A percentile compares a stretch with the other conserved stretches of the same genome.
phyloP scores from a whole-genome alignment of 2,329 filamentous ascomycete genomes.

The Scedosporium boydii region DNA sequence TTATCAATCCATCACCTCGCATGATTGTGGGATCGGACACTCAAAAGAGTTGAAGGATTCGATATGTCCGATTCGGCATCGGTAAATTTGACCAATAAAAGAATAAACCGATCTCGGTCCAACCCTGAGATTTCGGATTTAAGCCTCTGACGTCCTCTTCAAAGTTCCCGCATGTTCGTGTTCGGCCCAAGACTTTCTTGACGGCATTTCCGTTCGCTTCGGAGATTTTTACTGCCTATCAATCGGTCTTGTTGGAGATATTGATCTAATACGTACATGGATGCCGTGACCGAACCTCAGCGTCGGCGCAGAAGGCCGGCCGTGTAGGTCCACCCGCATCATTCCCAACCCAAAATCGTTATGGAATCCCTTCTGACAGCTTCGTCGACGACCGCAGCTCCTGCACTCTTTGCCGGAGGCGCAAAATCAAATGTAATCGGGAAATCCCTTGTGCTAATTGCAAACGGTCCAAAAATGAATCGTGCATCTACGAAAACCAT shows the following conservation, averaged over 20 bases:
- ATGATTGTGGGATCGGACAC: no score
- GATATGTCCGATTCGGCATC: neutral
- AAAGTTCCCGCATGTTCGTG: neutral
- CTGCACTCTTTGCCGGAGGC: constrained; percentile 30
- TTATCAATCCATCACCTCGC: no score
- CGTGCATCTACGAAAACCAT: neutral
- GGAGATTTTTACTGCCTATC: neutral
- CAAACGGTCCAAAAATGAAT: neutral
- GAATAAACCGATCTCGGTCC: neutral
- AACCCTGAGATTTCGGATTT: neutral
- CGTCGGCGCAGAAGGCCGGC: constrained; percentile 19
- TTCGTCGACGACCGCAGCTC: constrained; percentile 17
- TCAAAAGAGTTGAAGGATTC: no score
- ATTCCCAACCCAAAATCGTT: neutral
- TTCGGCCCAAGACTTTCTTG: neutral
- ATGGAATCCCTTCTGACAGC: neutral
- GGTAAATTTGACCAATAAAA: constrained; percentile 2
- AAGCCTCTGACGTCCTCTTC: neutral
- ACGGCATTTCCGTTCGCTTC: neutral
- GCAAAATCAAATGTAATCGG: constrained; percentile 34
- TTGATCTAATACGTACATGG: neutral
- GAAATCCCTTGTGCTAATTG: constrained; percentile 28
- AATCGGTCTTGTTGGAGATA: neutral
- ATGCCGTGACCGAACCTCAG: constrained; percentile 12
- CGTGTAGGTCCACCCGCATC: constrained; percentile 13